Percentiles rank a stretch among this genome's conserved stretches.
Evolutionary conservation across 495 filamentous ascomycete species (phyloP).

Genomic region (Penicillium diatomitis): DNA sequence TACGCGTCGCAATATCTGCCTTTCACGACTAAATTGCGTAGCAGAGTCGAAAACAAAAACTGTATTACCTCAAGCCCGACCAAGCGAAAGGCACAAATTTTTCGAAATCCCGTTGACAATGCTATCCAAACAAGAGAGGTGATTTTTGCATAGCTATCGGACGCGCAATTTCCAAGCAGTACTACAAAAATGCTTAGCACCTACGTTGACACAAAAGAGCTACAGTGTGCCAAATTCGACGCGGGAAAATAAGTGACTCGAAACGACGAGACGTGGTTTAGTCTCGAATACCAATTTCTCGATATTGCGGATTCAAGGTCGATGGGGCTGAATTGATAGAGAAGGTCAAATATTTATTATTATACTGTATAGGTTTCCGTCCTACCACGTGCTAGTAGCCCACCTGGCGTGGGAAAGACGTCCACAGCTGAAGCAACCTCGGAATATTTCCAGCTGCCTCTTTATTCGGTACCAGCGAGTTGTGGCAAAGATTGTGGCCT

Average conservation of each 20-base stretch:
- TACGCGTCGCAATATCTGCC: too few species aligned
- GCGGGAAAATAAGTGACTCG: constrained; percentile 35
- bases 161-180: too few species aligned
- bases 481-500: neutral
- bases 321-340: constrained; percentile 4
- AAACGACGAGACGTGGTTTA: constrained; percentile 20
- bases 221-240: constrained; percentile 57
- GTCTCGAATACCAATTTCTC: constrained; percentile 27
- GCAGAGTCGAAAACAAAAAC: too few species aligned
- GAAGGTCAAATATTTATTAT: neutral
- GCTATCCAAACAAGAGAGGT: too few species aligned
- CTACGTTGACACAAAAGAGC: constrained; percentile 32
- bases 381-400: constrained; percentile 13
- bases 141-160: too few species aligned
- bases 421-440: constrained; percentile 24
- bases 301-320: constrained; percentile 20
- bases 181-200: too few species aligned
- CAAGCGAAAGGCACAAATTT: too few species aligned
- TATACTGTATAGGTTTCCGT: neutral
- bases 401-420: constrained; percentile 28
- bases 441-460: constrained; percentile 7
- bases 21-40: too few species aligned
- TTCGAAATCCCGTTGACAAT: too few species aligned
- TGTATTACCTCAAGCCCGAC: too few species aligned
- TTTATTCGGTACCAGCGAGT: neutral